A percentile compares a stretch with the other conserved stretches of the same genome.
These are phyloP conservation scores for Didymellaceae sp. DNA, from an alignment of 2,329 filamentous ascomycete genomes.

Conservation along the genomic window DNA sequence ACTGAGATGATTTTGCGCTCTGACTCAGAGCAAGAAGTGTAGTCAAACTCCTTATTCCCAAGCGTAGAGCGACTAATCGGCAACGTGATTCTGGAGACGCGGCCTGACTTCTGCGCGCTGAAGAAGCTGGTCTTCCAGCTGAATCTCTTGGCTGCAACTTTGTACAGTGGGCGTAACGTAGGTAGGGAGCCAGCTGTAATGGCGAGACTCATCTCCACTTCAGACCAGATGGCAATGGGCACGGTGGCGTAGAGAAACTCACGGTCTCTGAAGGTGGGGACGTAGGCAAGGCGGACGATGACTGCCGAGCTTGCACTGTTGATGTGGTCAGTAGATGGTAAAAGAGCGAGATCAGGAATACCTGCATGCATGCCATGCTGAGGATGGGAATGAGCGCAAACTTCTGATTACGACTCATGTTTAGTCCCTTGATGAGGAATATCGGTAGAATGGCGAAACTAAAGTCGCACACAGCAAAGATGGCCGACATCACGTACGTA, in stretches of 20 bases:
- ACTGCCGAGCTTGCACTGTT: constrained; percentile 21
- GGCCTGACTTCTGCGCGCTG: neutral
- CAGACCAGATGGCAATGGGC: constrained; percentile 24
- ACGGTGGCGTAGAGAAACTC: constrained; percentile 26
- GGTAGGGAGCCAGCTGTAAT: constrained; percentile 18
- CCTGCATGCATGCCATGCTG: constrained; percentile 17
- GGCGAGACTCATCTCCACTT: constrained; percentile 21
- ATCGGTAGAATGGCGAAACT: constrained; percentile 34
- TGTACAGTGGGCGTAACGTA: constrained; percentile 19
- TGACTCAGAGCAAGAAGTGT: neutral
- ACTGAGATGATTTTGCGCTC: neutral
- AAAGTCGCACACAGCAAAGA: constrained; percentile 21
- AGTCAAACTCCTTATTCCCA: neutral
- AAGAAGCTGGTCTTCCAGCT: constrained; percentile 8
- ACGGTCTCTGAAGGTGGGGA: constrained; percentile 18
- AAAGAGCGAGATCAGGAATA: neutral
- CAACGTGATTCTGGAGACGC: neutral
- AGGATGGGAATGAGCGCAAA: constrained; percentile 15
- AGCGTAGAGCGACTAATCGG: neutral
- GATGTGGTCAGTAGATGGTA: neutral
- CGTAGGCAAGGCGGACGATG: constrained; percentile 20
- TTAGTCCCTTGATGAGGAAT: constrained; percentile 59
- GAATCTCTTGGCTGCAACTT: neutral
- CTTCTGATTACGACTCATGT: constrained; percentile 53
- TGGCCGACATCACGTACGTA: constrained; percentile 46